phyloP scores from a whole-genome alignment of 73 alveolate species.

The Uronychia binucleata region DNA sequence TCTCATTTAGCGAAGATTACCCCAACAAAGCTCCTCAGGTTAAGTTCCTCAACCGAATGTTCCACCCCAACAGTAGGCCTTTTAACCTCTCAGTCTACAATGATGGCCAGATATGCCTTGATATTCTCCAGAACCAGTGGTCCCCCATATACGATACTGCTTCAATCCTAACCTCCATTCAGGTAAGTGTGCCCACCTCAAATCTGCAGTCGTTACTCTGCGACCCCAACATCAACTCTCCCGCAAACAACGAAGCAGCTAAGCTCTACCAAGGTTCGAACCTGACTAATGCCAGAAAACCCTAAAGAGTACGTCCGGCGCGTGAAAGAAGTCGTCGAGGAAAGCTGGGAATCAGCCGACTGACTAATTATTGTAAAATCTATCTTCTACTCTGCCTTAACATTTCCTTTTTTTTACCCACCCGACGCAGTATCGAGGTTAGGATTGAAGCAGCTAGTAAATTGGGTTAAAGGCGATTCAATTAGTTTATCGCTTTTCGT shows the following conservation, averaged over 20 bases:
- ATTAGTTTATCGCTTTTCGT: too few relatives aligned
- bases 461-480: too few relatives aligned
- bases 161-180: background rate
- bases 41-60: conserved; percentile 88
- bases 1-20: conserved; percentile 96
- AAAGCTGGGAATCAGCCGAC: background rate
- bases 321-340: background rate
- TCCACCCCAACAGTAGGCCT: conserved; percentile 91
- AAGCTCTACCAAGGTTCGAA: background rate
- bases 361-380: too few relatives aligned
- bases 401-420: too few relatives aligned
- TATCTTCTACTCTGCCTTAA: too few relatives aligned
- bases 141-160: conserved; percentile 45
- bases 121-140: conserved; percentile 89
- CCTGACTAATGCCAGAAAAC: background rate
- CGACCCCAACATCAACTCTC: background rate
- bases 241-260: background rate
- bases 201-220: background rate
- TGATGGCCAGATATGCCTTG: conserved; percentile 91
- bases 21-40: conserved; percentile 98
- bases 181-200: background rate
- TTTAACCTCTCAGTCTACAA: conserved; percentile 28
- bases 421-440: too few relatives aligned
- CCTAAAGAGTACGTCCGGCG: background rate
- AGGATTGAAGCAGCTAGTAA: too few relatives aligned